A percentile compares a stretch with the other conserved stretches of the same genome.
These are phyloP conservation scores for Fonsecaea pugnacius DNA, from an alignment of 2,329 filamentous ascomycete genomes.

Conservation along the genomic window DNA sequence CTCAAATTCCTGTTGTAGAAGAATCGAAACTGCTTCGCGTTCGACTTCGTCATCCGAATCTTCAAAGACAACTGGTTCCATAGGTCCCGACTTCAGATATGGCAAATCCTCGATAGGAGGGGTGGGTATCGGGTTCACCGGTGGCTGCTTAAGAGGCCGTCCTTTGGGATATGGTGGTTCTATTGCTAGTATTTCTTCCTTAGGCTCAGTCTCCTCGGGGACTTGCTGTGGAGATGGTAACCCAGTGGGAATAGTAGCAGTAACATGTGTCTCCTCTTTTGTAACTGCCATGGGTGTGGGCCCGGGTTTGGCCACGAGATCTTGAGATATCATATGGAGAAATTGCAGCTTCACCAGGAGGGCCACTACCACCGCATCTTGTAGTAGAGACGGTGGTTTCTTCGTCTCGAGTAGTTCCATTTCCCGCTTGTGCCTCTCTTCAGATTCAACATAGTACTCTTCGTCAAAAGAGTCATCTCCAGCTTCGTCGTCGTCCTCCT, in stretches of 20 bases:
- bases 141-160: slow-evolving; percentile 34
- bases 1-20: slow-evolving; percentile 46
- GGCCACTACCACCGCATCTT: slow-evolving; percentile 48
- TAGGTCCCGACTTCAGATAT: slow-evolving; percentile 50
- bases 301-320: slow-evolving; percentile 37
- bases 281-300: slow-evolving; percentile 47
- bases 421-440: slow-evolving; percentile 51
- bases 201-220: slow-evolving; percentile 37
- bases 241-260: slow-evolving; percentile 34
- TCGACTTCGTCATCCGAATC: slow-evolving; percentile 49
- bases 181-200: slow-evolving; percentile 19
- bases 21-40: slow-evolving; percentile 47
- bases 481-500: slow-evolving; percentile 53
- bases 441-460: slow-evolving; percentile 53
- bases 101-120: slow-evolving; percentile 52
- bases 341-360: slow-evolving; percentile 51
- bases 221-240: slow-evolving; percentile 33
- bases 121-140: slow-evolving; percentile 38
- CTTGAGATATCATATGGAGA: slow-evolving; percentile 49
- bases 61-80: slow-evolving; percentile 52
- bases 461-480: slow-evolving; percentile 49
- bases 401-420: slow-evolving; percentile 49
- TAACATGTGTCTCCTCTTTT: slow-evolving; percentile 47
- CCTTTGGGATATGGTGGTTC: slow-evolving; percentile 32
- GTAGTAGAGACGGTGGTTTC: slow-evolving; percentile 48